phyloP scores from a whole-genome alignment of 805 yeast species.

The Zygosaccharomyces kombuchaensis region DNA sequence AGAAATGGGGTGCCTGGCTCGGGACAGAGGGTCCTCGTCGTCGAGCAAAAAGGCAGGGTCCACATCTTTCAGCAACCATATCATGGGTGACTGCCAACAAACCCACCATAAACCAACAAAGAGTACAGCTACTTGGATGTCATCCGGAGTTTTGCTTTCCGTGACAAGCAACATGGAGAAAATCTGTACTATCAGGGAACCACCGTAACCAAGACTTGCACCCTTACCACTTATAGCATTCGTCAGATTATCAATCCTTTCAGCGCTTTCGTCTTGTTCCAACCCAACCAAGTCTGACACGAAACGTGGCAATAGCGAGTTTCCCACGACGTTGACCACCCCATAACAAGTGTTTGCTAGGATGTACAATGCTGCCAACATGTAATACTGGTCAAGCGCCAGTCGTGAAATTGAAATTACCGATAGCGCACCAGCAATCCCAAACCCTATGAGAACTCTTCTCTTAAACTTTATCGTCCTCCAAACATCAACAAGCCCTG shows the following conservation, averaged over 20 bases:
- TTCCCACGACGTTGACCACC: conserved; percentile 75
- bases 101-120: conserved; percentile 78
- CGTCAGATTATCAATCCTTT: conserved; percentile 38
- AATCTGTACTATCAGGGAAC: conserved; percentile 66
- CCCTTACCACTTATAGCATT: conserved; percentile 62
- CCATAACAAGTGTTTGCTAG: conserved; percentile 69
- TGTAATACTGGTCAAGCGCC: conserved; percentile 28
- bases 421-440: conserved; percentile 52
- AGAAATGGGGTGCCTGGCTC: neutral
- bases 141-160: conserved; percentile 32
- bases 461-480: conserved; percentile 47
- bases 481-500: conserved; percentile 66
- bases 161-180: conserved; percentile 49
- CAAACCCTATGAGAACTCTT: conserved; percentile 50
- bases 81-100: conserved; percentile 60
- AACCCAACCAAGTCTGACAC: conserved; percentile 41
- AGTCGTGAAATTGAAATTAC: conserved; percentile 44
- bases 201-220: conserved; percentile 63
- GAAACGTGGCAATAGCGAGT: conserved; percentile 62
- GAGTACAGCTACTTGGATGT: conserved; percentile 53
- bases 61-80: conserved; percentile 38
- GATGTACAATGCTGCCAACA: conserved; percentile 48
- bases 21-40: neutral
- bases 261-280: conserved; percentile 11
- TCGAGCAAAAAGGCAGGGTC: neutral